phyloP scores from a whole-genome alignment of 257 asterid species.

The Vinca minor region DNA sequence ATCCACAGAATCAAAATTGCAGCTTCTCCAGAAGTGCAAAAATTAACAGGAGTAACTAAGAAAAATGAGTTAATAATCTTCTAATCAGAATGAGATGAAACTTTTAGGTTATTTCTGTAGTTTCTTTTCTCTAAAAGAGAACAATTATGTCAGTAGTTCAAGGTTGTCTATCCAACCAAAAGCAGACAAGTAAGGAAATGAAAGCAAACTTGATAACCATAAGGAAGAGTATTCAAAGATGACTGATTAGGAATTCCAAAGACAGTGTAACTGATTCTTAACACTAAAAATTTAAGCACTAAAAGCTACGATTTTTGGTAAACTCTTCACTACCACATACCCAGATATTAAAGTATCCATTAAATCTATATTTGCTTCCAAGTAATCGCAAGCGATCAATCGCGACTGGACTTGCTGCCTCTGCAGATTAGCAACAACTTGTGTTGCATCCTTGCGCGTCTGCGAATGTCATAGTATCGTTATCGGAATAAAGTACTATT shows the following conservation, averaged over 20 bases:
- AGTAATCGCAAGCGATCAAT: slow-evolving; percentile 88
- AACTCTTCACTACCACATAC: slow-evolving; percentile 30
- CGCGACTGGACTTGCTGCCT: slow-evolving; percentile 95
- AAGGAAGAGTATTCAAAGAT: background rate
- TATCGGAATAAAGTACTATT: background rate
- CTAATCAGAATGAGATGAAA: background rate
- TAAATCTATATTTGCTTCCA: slow-evolving; percentile 86
- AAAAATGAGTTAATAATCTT: too few relatives aligned
- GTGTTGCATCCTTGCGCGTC: slow-evolving; percentile 96
- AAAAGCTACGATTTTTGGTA: background rate
- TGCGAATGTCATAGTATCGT: slow-evolving; percentile 34
- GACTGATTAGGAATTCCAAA: background rate
- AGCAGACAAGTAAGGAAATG: background rate
- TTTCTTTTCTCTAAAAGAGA: too few relatives aligned
- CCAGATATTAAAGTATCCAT: slow-evolving; percentile 69
- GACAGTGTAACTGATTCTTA: background rate
- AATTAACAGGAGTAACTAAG: background rate
- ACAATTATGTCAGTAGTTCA: too few relatives aligned
- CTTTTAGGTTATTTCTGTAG: background rate
- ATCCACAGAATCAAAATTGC: background rate
- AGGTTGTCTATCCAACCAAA: background rate
- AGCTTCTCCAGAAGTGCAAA: background rate
- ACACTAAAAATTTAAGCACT: background rate
- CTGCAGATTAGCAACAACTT: slow-evolving; percentile 95
- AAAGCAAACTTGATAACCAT: background rate